Evolutionary conservation across 495 filamentous ascomycete genomes (phyloP).

Genomic region (Talaromyces liani): DNA sequence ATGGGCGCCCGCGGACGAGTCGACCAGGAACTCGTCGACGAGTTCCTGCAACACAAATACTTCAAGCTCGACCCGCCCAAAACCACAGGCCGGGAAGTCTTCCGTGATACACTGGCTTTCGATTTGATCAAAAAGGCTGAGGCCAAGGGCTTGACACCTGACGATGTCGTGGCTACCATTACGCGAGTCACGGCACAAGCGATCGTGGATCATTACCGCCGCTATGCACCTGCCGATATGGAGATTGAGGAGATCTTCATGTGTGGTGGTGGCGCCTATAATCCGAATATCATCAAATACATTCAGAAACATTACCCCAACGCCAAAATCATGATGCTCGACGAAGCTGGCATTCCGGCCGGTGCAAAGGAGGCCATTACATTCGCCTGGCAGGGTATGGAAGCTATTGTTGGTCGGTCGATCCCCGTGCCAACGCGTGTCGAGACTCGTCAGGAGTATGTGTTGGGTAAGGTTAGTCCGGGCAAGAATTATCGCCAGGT

Average conservation of each 20-base stretch:
- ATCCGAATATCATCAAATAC: slow-evolving; percentile 47
- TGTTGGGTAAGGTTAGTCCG: slow-evolving; percentile 45
- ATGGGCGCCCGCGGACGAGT: slow-evolving; percentile 46
- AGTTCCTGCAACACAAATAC: slow-evolving; percentile 42
- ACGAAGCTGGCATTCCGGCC: slow-evolving; percentile 45
- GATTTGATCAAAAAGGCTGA: slow-evolving; percentile 40
- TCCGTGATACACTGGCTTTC: slow-evolving; percentile 44
- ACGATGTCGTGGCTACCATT: slow-evolving; percentile 48
- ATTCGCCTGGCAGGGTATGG: slow-evolving; percentile 50
- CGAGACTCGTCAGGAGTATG: slow-evolving; percentile 38
- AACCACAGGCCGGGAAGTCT: slow-evolving; percentile 52
- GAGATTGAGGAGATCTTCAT: slow-evolving; percentile 50
- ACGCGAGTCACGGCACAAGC: slow-evolving; percentile 51
- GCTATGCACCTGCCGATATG: slow-evolving; percentile 40
- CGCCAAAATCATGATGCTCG: slow-evolving; percentile 44
- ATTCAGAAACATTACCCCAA: slow-evolving; percentile 42
- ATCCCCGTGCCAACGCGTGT: slow-evolving; percentile 46
- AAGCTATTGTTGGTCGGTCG: slow-evolving; percentile 42
- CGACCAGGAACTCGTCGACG: slow-evolving; percentile 44
- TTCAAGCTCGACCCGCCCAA: slow-evolving; percentile 44
- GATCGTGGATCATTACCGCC: slow-evolving; percentile 47
- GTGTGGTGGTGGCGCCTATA: slow-evolving; percentile 51
- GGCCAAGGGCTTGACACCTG: slow-evolving; percentile 30
- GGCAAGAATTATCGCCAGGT: slow-evolving; percentile 48
- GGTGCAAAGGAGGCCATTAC: slow-evolving; percentile 53